Evolutionary conservation across 768 basidiomycete species (phyloP).

Genomic region (Tubosaeta brunneosetosa): DNA sequence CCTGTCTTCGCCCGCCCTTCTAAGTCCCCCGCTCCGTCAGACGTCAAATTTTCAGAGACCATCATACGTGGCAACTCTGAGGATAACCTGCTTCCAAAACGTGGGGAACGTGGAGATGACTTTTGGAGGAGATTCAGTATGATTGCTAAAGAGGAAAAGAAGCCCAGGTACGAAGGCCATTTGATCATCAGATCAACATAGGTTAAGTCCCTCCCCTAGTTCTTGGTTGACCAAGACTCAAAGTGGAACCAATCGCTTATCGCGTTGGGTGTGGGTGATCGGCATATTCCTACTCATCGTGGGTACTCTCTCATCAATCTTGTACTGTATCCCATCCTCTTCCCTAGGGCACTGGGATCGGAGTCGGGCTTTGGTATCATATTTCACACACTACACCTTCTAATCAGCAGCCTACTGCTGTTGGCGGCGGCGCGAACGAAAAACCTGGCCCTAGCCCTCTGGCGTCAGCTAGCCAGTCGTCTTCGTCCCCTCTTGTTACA

Average conservation of each 20-base stretch:
- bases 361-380: constrained; percentile 57
- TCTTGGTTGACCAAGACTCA: constrained; percentile 68
- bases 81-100: constrained; percentile 58
- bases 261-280: constrained; percentile 66
- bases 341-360: constrained; percentile 46
- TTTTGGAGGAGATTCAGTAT: constrained; percentile 87
- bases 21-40: constrained; percentile 32
- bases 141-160: constrained; percentile 67
- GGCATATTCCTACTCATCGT: constrained; percentile 57
- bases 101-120: constrained; percentile 74
- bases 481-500: constrained; percentile 41
- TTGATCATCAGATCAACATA: background rate
- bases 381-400: constrained; percentile 46
- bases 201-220: constrained; percentile 29
- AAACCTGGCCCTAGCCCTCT: constrained; percentile 22
- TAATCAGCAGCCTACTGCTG: constrained; percentile 51
- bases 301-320: constrained; percentile 17
- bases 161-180: constrained; percentile 37
- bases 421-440: constrained; percentile 61
- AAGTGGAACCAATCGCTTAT: constrained; percentile 45
- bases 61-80: constrained; percentile 70
- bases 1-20: constrained; percentile 71
- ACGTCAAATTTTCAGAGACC: constrained; percentile 47
- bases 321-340: background rate
- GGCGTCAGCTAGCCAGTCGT: constrained; percentile 11